phyloP scores from a whole-genome alignment of 768 basidiomycete species.

The Guyanaporus albipodus region DNA sequence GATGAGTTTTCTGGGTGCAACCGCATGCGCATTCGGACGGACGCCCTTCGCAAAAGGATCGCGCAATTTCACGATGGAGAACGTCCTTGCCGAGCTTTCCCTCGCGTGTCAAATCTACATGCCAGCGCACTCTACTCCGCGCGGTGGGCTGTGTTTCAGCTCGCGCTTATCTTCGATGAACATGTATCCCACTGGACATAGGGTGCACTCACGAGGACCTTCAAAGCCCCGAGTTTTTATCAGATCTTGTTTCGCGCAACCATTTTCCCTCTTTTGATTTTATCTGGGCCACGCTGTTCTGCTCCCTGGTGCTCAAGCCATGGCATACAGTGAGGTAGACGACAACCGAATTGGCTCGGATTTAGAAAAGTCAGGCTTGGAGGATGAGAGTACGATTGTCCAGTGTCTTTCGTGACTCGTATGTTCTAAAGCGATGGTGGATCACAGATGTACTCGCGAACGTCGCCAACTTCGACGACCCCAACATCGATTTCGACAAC shows the following conservation, averaged over 20 bases:
- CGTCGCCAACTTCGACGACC: conserved; percentile 32
- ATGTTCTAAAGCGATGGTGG: neutral
- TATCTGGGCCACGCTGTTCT: neutral
- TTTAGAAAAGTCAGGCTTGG: conserved; percentile 12
- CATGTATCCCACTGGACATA: neutral
- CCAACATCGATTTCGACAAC: conserved; percentile 31
- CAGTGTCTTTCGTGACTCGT: neutral
- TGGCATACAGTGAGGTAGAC: conserved; percentile 12
- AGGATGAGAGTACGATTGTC: conserved; percentile 6
- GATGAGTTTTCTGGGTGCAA: no score
- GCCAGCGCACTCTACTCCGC: neutral
- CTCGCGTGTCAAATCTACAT: neutral
- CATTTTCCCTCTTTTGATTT: neutral
- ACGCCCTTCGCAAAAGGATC: no score
- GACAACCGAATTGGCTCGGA: neutral
- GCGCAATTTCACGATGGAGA: neutral
- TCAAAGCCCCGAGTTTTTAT: neutral
- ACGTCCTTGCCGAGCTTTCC: neutral
- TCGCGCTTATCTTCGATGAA: neutral
- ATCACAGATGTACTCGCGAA: conserved; percentile 2
- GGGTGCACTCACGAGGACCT: neutral
- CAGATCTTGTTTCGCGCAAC: neutral
- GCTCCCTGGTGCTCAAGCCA: neutral
- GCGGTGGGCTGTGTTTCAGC: neutral
- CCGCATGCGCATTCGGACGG: no score